A percentile compares a stretch with the other conserved stretches of the same genome.
Conservation (phyloP, 768 basidiomycete genomes). For the Auriscalpium orientale region DNA sequence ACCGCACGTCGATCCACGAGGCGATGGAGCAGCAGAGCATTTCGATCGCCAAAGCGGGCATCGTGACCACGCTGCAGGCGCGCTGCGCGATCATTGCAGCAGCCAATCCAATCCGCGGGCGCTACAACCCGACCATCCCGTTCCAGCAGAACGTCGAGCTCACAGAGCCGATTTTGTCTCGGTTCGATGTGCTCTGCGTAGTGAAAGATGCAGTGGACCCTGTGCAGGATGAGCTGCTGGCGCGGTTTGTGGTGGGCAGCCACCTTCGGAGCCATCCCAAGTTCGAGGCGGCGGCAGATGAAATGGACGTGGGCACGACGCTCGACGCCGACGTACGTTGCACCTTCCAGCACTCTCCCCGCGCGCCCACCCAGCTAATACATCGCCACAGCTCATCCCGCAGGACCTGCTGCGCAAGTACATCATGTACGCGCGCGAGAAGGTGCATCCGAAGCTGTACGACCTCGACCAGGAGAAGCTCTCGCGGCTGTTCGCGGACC, state of each 20-base stretch:
- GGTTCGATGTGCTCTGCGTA: conserved; percentile 96
- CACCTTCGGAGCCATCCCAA: conserved; percentile 92
- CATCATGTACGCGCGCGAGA: conserved; percentile 97
- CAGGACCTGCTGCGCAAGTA: conserved; percentile 96
- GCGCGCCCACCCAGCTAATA: not conserved
- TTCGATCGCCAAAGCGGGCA: conserved; percentile 98
- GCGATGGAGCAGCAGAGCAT: conserved; percentile 99
- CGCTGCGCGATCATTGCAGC: conserved; percentile 97
- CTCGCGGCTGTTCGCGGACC: conserved; percentile 86
- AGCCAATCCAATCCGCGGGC: conserved; percentile 93
- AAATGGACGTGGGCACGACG: conserved; percentile 86
- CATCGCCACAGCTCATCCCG: conserved; percentile 69
- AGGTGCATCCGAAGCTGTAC: conserved; percentile 85
- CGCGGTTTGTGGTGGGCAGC: conserved; percentile 95
- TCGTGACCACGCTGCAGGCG: conserved; percentile 96
- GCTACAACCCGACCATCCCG: conserved; percentile 97
- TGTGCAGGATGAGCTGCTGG: conserved; percentile 91
- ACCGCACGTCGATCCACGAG: conserved; percentile 97
- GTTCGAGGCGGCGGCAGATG: conserved; percentile 81
- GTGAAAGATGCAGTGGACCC: conserved; percentile 98
- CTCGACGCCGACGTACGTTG: conserved; percentile 81
- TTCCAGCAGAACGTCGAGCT: conserved; percentile 98
- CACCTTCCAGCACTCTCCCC: not conserved
- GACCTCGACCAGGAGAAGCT: conserved; percentile 96
- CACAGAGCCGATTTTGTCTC: conserved; percentile 95